phyloP scores from a whole-genome alignment of 768 basidiomycete species.

The Trametes gibbosa region DNA sequence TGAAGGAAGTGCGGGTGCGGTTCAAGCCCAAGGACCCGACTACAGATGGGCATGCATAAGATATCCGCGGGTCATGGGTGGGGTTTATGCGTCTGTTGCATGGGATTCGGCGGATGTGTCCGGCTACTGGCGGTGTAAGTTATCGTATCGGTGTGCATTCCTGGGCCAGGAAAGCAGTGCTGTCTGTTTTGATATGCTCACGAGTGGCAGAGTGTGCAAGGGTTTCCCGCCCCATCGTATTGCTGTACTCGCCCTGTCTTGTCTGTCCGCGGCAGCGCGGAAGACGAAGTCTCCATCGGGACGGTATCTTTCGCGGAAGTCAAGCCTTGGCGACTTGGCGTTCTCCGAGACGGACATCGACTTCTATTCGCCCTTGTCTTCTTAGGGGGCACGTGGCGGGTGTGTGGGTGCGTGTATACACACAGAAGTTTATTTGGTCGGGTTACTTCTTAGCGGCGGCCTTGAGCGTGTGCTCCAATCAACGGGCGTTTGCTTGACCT shows the following conservation, averaged over 20 bases:
- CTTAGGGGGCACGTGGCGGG: neutral
- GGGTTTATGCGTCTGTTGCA: neutral
- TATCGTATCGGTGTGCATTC: neutral
- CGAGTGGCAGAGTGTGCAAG: neutral
- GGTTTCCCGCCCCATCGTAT: neutral
- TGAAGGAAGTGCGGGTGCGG: constrained; percentile 68
- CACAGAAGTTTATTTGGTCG: neutral
- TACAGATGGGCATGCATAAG: neutral
- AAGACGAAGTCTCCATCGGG: neutral
- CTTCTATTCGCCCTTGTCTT: neutral
- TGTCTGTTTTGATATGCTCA: neutral
- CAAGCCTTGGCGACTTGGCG: constrained; percentile 4
- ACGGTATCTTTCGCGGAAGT: neutral
- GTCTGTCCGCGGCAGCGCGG: neutral
- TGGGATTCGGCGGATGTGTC: neutral
- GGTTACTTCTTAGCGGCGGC: too few relatives aligned
- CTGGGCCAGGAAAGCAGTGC: neutral
- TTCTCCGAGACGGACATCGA: neutral
- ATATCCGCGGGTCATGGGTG: neutral
- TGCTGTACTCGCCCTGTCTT: neutral
- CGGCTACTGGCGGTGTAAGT: neutral
- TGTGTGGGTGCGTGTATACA: constrained; percentile 1
- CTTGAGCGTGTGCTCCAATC: too few relatives aligned
- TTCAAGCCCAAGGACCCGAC: constrained; percentile 42
- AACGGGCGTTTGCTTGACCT: too few relatives aligned